These are phyloP conservation scores for Leccinum arenicola DNA, from an alignment of 768 basidiomycete species.

Conservation along the genomic window DNA sequence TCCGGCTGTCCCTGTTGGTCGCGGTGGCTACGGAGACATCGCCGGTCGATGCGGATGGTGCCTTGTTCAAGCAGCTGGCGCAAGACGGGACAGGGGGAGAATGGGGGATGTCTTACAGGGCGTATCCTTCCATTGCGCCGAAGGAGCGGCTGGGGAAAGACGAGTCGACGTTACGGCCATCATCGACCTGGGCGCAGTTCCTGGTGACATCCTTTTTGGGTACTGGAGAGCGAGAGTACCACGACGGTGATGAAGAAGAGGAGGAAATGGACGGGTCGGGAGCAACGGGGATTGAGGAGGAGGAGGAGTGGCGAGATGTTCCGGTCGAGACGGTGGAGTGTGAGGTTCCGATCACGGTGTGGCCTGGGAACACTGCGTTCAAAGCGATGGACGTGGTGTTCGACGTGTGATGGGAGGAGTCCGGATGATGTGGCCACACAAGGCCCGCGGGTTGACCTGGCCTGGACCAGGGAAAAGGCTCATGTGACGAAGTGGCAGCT, in stretches of 20 bases:
- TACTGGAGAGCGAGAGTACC: conserved; percentile 46
- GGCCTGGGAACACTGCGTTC: conserved; percentile 88
- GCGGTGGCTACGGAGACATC: conserved; percentile 55
- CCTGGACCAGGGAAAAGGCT: neutral
- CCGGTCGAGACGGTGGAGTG: conserved; percentile 89
- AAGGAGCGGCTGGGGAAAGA: conserved; percentile 41
- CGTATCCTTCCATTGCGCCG: conserved; percentile 56
- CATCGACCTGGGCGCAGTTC: conserved; percentile 38
- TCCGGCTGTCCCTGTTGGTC: conserved; percentile 83
- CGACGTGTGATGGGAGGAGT: conserved; percentile 47
- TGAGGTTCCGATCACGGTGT: conserved; percentile 85
- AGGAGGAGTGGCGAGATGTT: conserved; percentile 63
- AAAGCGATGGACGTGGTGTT: conserved; percentile 77
- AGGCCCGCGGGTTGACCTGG: conserved; percentile 11
- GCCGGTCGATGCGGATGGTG: conserved; percentile 46
- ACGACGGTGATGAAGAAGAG: conserved; percentile 48
- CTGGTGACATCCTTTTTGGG: conserved; percentile 40
- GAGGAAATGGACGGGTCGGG: conserved; percentile 33
- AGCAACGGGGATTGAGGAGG: conserved; percentile 48
- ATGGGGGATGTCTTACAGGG: conserved; percentile 71
- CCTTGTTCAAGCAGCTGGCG: conserved; percentile 49
- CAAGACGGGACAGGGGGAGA: conserved; percentile 61
- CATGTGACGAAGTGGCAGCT: conserved; percentile 14
- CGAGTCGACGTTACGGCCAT: neutral
- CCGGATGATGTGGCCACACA: neutral